Evolutionary conservation across 2,329 filamentous ascomycete species (phyloP).

Genomic region (Thelonectria discophora): DNA sequence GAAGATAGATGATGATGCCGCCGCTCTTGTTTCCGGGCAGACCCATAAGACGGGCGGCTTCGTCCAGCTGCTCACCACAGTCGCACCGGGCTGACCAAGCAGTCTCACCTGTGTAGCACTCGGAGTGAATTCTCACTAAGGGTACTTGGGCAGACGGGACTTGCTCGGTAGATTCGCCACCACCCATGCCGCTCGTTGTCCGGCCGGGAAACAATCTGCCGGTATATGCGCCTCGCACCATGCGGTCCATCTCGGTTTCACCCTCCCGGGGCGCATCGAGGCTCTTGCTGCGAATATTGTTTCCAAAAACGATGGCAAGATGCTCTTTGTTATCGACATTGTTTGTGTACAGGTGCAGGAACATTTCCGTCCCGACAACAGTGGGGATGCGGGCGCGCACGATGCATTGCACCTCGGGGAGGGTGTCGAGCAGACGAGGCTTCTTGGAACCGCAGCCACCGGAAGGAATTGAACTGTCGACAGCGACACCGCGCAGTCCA

Average conservation of each 20-base stretch:
- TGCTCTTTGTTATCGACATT: conserved; percentile 95
- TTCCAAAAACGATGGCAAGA: conserved; percentile 94
- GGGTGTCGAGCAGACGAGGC: conserved; percentile 75
- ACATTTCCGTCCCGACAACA: conserved; percentile 93
- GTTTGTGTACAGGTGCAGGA: conserved; percentile 93
- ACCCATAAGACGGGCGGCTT: conserved; percentile 93
- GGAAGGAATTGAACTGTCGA: conserved; percentile 66
- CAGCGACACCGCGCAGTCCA: conserved; percentile 63
- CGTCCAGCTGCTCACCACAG: conserved; percentile 96
- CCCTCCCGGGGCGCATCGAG: conserved; percentile 77
- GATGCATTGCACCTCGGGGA: conserved; percentile 91
- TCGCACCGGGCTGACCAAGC: conserved; percentile 98
- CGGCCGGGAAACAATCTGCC: conserved; percentile 88
- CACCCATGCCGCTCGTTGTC: conserved; percentile 73
- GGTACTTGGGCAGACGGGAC: conserved; percentile 54
- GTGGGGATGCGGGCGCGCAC: conserved; percentile 96
- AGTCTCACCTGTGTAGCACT: conserved; percentile 98
- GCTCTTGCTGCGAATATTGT: conserved; percentile 77
- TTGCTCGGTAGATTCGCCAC: conserved; percentile 41
- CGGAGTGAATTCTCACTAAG: conserved; percentile 93
- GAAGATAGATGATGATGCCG: conserved; percentile 93
- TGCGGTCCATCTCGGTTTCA: conserved; percentile 87
- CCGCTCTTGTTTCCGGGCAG: conserved; percentile 70
- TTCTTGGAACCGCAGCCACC: conserved; percentile 70
- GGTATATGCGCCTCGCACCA: conserved; percentile 93